Percentiles rank a stretch among this genome's conserved stretches.
These are phyloP conservation scores for Ophiocordyceps robertsii DNA, from an alignment of 2,329 filamentous ascomycete genomes.

Conservation along the genomic window DNA sequence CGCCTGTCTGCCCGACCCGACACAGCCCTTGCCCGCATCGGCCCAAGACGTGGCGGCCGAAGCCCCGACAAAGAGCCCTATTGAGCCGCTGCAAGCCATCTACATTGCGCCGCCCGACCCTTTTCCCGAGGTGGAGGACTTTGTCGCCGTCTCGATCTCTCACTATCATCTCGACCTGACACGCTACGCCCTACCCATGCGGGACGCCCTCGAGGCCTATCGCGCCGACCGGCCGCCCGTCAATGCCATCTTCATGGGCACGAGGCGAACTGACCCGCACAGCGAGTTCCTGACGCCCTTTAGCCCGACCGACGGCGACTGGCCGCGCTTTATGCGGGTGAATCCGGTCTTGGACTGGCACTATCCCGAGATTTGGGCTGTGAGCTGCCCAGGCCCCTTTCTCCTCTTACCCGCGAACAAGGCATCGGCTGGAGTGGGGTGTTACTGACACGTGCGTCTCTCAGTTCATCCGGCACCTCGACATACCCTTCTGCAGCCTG, in stretches of 20 bases:
- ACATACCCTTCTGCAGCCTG: constrained; percentile 70
- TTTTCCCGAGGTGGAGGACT: constrained; percentile 74
- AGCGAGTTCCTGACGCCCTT: constrained; percentile 69
- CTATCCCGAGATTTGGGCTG: constrained; percentile 87
- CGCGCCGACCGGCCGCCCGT: constrained; percentile 50
- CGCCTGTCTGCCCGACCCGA: constrained; percentile 36
- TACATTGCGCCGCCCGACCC: constrained; percentile 81
- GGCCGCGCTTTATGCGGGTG: constrained; percentile 85
- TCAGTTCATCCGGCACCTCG: constrained; percentile 69
- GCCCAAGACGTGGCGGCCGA: constrained; percentile 13
- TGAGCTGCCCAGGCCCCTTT: constrained; percentile 29
- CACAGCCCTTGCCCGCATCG: constrained; percentile 1
- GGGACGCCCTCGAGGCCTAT: constrained; percentile 66
- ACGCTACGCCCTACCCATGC: constrained; percentile 69
- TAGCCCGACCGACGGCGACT: constrained; percentile 74
- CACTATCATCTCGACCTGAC: constrained; percentile 64
- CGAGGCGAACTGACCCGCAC: constrained; percentile 83
- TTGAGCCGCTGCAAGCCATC: constrained; percentile 54
- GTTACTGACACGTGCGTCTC: not conserved
- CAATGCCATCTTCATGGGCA: constrained; percentile 47
- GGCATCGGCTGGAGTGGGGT: not conserved
- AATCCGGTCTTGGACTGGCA: constrained; percentile 98
- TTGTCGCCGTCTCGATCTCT: constrained; percentile 53
- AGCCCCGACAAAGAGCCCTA: not conserved
- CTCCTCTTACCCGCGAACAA: not conserved